Conservation (phyloP, 108 stramenopile species). For the Skeletonema potamos region DNA sequence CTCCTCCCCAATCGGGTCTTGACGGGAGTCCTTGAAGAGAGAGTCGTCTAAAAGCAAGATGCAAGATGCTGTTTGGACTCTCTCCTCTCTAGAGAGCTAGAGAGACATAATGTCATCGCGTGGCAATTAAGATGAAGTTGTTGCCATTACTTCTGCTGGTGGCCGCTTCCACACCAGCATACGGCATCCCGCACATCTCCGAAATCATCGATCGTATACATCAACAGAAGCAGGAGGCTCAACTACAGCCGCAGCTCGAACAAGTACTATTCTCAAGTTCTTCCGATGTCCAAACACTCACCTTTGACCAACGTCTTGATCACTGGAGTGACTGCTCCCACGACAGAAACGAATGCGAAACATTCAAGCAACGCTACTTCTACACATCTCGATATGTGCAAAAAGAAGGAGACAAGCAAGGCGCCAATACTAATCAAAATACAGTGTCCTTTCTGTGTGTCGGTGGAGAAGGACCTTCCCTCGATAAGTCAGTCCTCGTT, state of each 20-base stretch:
- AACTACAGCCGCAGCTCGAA: background rate
- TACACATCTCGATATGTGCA: constrained; percentile 57
- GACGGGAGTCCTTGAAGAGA: too few species aligned
- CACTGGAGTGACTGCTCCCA: constrained; percentile 13
- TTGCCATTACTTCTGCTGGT: background rate
- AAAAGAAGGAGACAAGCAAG: background rate
- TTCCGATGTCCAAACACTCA: constrained; percentile 5
- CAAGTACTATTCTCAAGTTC: too few species aligned
- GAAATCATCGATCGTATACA: background rate
- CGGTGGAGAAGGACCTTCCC: constrained; percentile 86
- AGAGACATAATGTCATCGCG: too few species aligned
- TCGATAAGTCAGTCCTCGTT: constrained; percentile 65
- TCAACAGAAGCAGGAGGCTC: background rate
- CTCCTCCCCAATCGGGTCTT: too few species aligned
- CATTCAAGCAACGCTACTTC: constrained; percentile 76
- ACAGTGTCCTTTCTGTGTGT: constrained; percentile 75
- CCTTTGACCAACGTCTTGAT: constrained; percentile 15
- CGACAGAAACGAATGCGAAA: constrained; percentile 10
- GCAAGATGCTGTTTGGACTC: too few species aligned
- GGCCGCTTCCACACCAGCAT: background rate
- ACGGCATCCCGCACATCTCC: background rate
- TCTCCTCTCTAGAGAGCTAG: too few species aligned
- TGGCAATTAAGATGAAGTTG: background rate
- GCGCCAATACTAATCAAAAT: background rate
- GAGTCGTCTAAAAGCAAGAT: too few species aligned